Percentiles rank a stretch among this genome's conserved stretches.
These are phyloP conservation scores for Terana coerulea DNA, from an alignment of 768 basidiomycete genomes.

Conservation along the genomic window DNA sequence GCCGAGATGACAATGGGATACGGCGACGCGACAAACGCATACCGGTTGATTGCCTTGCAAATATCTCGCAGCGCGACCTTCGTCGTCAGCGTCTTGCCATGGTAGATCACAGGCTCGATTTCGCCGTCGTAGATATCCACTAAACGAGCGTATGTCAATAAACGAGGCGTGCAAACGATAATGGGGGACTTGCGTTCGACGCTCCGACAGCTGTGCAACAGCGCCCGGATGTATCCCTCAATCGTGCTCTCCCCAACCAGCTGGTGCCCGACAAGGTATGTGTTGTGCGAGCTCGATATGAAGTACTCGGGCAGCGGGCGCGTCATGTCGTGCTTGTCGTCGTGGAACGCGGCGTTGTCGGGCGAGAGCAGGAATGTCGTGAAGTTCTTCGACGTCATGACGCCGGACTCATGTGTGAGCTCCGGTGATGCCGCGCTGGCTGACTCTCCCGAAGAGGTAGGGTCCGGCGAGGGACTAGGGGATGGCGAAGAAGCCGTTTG, in stretches of 20 bases:
- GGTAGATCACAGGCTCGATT: conserved; percentile 78
- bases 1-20: conserved; percentile 93
- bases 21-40: conserved; percentile 86
- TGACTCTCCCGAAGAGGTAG: conserved; percentile 7
- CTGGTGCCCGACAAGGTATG: conserved; percentile 85
- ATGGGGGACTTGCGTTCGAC: conserved; percentile 72
- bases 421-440: conserved; percentile 11
- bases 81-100: conserved; percentile 85
- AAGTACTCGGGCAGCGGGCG: conserved; percentile 84
- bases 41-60: conserved; percentile 80
- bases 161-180: background rate
- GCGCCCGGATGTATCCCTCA: conserved; percentile 89
- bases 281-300: conserved; percentile 90
- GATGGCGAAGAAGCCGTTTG: background rate
- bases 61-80: conserved; percentile 79
- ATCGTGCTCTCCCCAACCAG: conserved; percentile 85
- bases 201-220: conserved; percentile 87
- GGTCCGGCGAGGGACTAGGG: background rate
- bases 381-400: conserved; percentile 61
- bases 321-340: conserved; percentile 84
- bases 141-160: conserved; percentile 28
- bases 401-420: conserved; percentile 18
- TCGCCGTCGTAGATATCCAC: conserved; percentile 95
- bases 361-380: conserved; percentile 75
- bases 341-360: conserved; percentile 63